Conservation (phyloP, 495 filamentous ascomycete genomes). For the Penicillium simplicissimum region DNA sequence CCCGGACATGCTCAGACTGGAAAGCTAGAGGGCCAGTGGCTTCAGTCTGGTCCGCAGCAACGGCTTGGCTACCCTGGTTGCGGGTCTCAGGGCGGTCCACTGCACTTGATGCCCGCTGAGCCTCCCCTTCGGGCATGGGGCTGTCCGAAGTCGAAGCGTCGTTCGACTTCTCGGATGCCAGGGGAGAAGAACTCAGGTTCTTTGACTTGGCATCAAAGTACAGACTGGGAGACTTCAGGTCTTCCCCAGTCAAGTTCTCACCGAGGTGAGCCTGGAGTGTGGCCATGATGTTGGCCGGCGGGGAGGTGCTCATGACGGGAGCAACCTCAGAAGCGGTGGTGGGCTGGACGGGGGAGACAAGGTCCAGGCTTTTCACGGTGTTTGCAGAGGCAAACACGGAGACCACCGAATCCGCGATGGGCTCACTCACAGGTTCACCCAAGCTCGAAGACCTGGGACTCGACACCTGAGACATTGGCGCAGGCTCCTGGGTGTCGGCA, state of each 20-base stretch:
- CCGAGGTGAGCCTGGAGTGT: background rate
- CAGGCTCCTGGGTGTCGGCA: background rate
- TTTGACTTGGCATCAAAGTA: slow-evolving; percentile 13
- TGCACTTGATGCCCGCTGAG: background rate
- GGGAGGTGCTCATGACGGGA: too few relatives aligned
- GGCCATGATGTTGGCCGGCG: background rate
- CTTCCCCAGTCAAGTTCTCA: background rate
- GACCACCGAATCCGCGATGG: background rate
- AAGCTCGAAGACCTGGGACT: background rate
- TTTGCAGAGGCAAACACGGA: background rate
- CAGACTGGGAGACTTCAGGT: slow-evolving; percentile 1
- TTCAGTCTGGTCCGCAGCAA: background rate
- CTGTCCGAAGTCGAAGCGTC: background rate
- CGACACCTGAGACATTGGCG: background rate
- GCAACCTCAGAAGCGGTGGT: background rate
- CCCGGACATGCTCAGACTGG: slow-evolving; percentile 4
- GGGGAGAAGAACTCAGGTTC: slow-evolving; percentile 1
- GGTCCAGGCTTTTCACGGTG: background rate
- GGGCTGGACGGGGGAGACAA: background rate
- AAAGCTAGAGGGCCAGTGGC: background rate
- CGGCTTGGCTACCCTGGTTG: background rate
- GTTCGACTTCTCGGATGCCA: background rate
- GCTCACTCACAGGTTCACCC: background rate
- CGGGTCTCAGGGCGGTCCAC: background rate
- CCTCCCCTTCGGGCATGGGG: background rate